Base-by-base conservation (phyloP, 1,284 basidiomycete species). In the Sanguinoderma infundibulare region DNA sequence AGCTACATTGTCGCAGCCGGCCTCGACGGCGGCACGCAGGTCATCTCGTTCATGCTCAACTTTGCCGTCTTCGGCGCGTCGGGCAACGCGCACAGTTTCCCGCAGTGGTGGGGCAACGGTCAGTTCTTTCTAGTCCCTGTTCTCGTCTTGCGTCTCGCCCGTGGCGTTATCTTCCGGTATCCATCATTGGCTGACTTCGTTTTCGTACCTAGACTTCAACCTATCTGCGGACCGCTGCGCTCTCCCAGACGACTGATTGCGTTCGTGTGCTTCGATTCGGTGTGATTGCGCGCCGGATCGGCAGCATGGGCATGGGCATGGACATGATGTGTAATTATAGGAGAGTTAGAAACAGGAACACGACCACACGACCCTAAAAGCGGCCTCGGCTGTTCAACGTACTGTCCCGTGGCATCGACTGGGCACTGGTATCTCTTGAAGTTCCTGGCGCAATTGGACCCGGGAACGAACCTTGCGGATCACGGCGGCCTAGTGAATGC, bases 31-130 rank as follows among this genome's bases (percentile, higher is more conserved):
- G 72, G 72, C 26, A 74, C 72, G 12, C 72, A 73, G 61, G 72
- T 74, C 55, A 71, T 74, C 64, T 70, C 70, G 58, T 74, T 74
- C 67, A 70, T 74, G 36, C 70, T 74, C 57, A 74, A 74, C 68
- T 74, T 74, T 53, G 73, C 72, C 15, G 65, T 72, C 32, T 73
- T 73, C 61, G 72, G 72, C 26, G 72, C 72, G n/a, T 67, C 72
- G 1, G 72, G 72, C 5, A 69, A 62, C 32, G 60, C 71, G 20
- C 62, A 67, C 53, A 38, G 36, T 26, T 73, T 73, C 69, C 72
- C 72, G 7, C 38, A 67, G 35, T 73, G 72, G 72, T 71, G 69
- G 72, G 72, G 72, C 47, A 73, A 73, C 55, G 72, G 70, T 72
- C 32, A 28, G 47, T 35, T 34, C 8, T 14, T 17, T 9, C 40